These are phyloP conservation scores for Coniochaeta sp. DNA, from an alignment of 2,329 filamentous ascomycete species.

Conservation along the genomic window DNA sequence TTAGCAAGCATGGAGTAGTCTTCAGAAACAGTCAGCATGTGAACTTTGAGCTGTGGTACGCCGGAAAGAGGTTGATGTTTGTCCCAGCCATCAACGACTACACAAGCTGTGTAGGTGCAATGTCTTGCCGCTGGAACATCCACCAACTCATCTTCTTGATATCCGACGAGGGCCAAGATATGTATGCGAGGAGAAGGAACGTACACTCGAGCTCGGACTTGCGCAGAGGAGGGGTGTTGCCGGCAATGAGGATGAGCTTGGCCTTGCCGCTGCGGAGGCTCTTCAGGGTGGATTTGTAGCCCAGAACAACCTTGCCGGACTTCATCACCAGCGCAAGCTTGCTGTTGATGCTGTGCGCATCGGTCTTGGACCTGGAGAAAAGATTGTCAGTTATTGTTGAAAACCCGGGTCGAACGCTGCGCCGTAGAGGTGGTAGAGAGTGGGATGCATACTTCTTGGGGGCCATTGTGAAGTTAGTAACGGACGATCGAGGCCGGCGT, in stretches of 20 bases:
- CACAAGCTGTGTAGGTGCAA: not conserved
- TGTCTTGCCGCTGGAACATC: not conserved
- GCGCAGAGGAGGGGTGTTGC: slow-evolving; percentile 83
- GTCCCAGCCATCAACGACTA: not conserved
- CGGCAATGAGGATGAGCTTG: slow-evolving; percentile 86
- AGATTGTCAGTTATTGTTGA: slow-evolving; percentile 30
- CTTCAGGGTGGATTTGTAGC: slow-evolving; percentile 78
- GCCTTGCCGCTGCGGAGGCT: slow-evolving; percentile 90
- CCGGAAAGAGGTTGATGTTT: not conserved
- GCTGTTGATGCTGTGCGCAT: slow-evolving; percentile 63
- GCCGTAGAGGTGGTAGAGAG: not conserved
- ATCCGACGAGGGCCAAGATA: not conserved
- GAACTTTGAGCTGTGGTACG: not conserved
- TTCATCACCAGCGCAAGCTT: slow-evolving; percentile 57
- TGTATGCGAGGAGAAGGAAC: not conserved
- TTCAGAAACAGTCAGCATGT: not conserved
- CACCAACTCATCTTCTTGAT: not conserved
- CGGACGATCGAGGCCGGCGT: slow-evolving; percentile 6
- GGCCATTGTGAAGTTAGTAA: slow-evolving; percentile 49
- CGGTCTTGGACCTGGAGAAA: slow-evolving; percentile 56
- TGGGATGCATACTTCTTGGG: slow-evolving; percentile 47
- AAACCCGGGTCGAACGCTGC: too few relatives aligned
- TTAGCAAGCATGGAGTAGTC: slow-evolving; percentile 87
- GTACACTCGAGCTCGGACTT: slow-evolving; percentile 88
- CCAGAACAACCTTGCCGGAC: slow-evolving; percentile 70